These are phyloP conservation scores for Chalciporus pseudorubinellus DNA, from an alignment of 768 basidiomycete genomes.

Conservation along the genomic window DNA sequence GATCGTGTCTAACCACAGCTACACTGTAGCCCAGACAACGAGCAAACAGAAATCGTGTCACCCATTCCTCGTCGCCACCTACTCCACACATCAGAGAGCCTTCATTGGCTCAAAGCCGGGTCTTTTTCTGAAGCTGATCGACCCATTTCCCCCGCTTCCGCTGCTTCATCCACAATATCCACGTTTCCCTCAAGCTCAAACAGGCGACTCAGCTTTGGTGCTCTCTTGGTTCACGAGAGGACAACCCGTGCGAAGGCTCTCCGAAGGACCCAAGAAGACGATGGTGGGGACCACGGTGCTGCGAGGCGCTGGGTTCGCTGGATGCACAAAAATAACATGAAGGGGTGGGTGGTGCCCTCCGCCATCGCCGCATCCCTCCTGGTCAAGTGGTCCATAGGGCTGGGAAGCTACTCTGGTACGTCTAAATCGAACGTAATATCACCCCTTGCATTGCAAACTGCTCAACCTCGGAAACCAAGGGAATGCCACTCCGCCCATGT, in stretches of 20 bases:
- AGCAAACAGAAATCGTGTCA: slow-evolving; percentile 50
- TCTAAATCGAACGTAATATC: background rate
- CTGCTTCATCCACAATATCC: slow-evolving; percentile 28
- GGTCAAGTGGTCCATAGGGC: slow-evolving; percentile 66
- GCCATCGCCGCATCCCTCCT: slow-evolving; percentile 51
- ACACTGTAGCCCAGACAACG: slow-evolving; percentile 21
- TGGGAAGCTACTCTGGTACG: slow-evolving; percentile 84
- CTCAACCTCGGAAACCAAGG: slow-evolving; percentile 40
- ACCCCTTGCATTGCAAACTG: background rate
- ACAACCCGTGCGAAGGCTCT: slow-evolving; percentile 13
- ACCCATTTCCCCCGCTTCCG: slow-evolving; percentile 43
- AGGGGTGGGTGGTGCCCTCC: slow-evolving; percentile 55
- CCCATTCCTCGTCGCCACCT: slow-evolving; percentile 67
- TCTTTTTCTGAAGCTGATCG: slow-evolving; percentile 42
- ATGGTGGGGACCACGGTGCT: slow-evolving; percentile 36
- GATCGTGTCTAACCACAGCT: background rate
- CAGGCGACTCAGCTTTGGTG: slow-evolving; percentile 40
- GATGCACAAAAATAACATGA: slow-evolving; percentile 72
- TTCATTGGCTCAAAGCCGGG: slow-evolving; percentile 54
- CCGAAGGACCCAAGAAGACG: slow-evolving; percentile 13
- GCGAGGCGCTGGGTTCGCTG: slow-evolving; percentile 69
- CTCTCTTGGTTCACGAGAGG: slow-evolving; percentile 38
- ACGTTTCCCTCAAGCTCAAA: slow-evolving; percentile 20
- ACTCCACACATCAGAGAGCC: slow-evolving; percentile 56
- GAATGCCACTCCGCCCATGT: slow-evolving; percentile 72